Conservation (phyloP, 768 basidiomycete genomes). For the Rhizopogon sp. region DNA sequence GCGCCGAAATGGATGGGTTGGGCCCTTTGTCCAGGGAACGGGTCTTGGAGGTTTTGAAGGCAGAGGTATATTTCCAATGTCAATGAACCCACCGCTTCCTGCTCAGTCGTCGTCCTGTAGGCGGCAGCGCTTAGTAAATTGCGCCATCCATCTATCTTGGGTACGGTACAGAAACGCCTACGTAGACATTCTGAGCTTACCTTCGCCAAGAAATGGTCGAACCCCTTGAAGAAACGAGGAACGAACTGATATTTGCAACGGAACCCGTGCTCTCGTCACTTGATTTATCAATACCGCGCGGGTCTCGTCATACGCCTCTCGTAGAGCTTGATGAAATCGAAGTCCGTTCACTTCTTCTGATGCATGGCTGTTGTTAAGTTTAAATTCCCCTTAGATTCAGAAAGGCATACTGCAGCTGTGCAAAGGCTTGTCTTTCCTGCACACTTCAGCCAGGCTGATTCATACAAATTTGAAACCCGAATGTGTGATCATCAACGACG, state of each 20-base stretch:
- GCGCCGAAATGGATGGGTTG: constrained; percentile 68
- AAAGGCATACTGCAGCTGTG: constrained; percentile 93
- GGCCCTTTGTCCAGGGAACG: constrained; percentile 62
- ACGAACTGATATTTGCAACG: constrained; percentile 87
- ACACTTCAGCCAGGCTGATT: constrained; percentile 86
- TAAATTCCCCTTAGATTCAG: constrained; percentile 59
- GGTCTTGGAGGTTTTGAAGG: constrained; percentile 80
- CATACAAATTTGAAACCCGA: constrained; percentile 90
- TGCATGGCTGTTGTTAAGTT: constrained; percentile 1
- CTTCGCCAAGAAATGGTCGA: constrained; percentile 83
- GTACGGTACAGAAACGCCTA: constrained; percentile 32
- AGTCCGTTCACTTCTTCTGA: constrained; percentile 36
- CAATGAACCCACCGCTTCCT: background rate
- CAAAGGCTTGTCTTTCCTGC: constrained; percentile 87
- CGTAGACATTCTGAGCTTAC: constrained; percentile 1
- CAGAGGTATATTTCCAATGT: constrained; percentile 56
- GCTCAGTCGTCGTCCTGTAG: constrained; percentile 33
- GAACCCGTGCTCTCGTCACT: constrained; percentile 85
- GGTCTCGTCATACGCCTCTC: constrained; percentile 46
- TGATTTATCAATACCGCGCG: constrained; percentile 67
- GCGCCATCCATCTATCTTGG: constrained; percentile 90
- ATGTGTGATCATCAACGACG: constrained; percentile 82
- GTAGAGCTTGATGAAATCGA: constrained; percentile 96
- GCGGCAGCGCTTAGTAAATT: constrained; percentile 79
- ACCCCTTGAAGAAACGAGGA: constrained; percentile 89